phyloP scores from a whole-genome alignment of 306 rosid genomes.

The Lathyrus oleraceus region DNA sequence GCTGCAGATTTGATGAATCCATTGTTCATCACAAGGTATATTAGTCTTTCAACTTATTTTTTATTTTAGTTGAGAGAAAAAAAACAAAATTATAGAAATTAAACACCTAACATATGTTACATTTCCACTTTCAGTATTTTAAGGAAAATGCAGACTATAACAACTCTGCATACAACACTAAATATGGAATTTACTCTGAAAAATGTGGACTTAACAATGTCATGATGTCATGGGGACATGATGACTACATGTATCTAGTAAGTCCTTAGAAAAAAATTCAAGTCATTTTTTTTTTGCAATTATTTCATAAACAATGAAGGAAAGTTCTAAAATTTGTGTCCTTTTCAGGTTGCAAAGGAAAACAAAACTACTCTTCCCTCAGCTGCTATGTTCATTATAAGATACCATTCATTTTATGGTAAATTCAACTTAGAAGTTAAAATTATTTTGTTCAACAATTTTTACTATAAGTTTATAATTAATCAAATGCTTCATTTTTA shows the following conservation, averaged over 20 bases:
- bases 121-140: constrained; percentile 49
- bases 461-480: neutral
- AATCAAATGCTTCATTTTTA: too few species aligned
- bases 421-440: constrained; percentile 9
- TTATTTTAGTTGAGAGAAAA: neutral
- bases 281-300: neutral
- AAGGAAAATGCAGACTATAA: constrained; percentile 59
- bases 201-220: constrained; percentile 76
- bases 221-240: constrained; percentile 94
- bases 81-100: neutral
- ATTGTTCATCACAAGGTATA: constrained; percentile 74
- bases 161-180: constrained; percentile 59
- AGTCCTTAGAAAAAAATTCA: constrained; percentile 1
- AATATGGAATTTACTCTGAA: constrained; percentile 64
- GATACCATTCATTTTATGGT: constrained; percentile 94
- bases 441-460: neutral
- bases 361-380: constrained; percentile 75
- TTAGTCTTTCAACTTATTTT: constrained; percentile 17
- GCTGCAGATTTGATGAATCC: constrained; percentile 76
- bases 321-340: constrained; percentile 7
- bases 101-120: neutral
- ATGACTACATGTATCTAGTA: constrained; percentile 89
- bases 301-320: neutral
- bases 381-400: constrained; percentile 72
- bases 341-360: constrained; percentile 68